Percentiles rank a stretch among this genome's conserved stretches.
phyloP scores from a whole-genome alignment of 2,329 filamentous ascomycete genomes.

The Macroventuria anomochaeta region DNA sequence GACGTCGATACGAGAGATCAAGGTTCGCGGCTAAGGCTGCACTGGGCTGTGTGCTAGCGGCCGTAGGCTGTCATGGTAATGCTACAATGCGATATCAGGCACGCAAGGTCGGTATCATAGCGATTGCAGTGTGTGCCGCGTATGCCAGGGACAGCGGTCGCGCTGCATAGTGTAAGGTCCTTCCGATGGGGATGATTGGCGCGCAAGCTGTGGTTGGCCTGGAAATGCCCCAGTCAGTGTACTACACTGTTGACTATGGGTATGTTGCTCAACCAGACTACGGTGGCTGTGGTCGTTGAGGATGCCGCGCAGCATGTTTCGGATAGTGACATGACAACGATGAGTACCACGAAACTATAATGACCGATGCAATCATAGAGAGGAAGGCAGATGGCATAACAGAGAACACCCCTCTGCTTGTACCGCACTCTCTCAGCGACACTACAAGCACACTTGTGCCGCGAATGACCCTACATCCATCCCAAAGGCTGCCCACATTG shows the following conservation, averaged over 20 bases:
- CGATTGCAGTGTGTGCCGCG: not conserved
- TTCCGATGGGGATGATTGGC: slow-evolving; percentile 6
- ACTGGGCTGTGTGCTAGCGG: not conserved
- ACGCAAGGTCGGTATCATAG: slow-evolving; percentile 10
- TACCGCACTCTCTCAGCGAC: not conserved
- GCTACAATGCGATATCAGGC: slow-evolving; percentile 10
- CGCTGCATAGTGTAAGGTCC: slow-evolving; percentile 4
- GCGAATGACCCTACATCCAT: slow-evolving; percentile 3
- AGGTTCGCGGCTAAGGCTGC: slow-evolving; percentile 4
- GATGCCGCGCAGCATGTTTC: slow-evolving; percentile 7
- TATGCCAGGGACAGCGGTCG: slow-evolving; percentile 12
- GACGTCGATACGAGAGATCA: not conserved
- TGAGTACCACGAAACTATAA: not conserved
- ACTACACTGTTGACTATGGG: not conserved
- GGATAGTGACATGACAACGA: not conserved
- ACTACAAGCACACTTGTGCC: not conserved
- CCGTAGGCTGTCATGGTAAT: not conserved
- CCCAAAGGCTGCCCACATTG: not conserved
- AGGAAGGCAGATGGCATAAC: not conserved
- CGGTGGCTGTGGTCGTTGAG: slow-evolving; percentile 4
- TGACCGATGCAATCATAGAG: not conserved
- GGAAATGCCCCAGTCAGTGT: not conserved
- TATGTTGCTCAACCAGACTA: slow-evolving; percentile 1
- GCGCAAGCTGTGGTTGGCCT: not conserved
- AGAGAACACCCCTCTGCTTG: not conserved